Evolutionary conservation across 805 yeast genomes (phyloP), one percentile per base, ranked within the genome.

Genomic region (Debaryomyces prosopidis): DNA sequence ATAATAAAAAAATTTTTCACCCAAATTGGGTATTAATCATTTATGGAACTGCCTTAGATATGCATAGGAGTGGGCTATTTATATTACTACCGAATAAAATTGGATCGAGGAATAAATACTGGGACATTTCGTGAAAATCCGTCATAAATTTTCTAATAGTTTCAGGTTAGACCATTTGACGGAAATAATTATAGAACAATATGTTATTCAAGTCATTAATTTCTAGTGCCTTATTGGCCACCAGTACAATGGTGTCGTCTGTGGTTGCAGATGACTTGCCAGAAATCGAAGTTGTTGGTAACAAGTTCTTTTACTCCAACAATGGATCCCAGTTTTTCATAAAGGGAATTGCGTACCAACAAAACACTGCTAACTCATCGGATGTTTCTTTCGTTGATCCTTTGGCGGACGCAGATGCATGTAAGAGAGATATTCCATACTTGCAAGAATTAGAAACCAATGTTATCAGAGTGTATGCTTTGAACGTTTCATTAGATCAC

Each of bases 301-400:
- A 84, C 78, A 85, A 86, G 66, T 86, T 87, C 60, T 87, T 78
- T 75, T 87, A 70, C 69, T 72, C 87, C 47, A 84, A 83, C 68
- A 86, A 86, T 59, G 92, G 91, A 42, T 80, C 89, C 44, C 91
- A 85, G 63, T 87, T 87, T 62, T 84, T 77, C 66, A 80, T 87
- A 58, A 82, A 74, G 60, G 95, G 94, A 73, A 72, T 87, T 51
- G 94, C 94, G 41, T 87, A 87, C 69, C 95, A 86, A 71, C 82
- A 81, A 53, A 84, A 85, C 63, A 76, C 83, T 31, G 73, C 77
- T 37, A 77, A 77, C 53, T 49, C 72, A 35, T 74, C 81, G 12
- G 60, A 63, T 27, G 52, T 65, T 6, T 50, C 77, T 26, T 84
- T 82, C 57, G 75, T 72, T 46, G 94, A 87, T 73, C 92, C 92